Evolutionary conservation across 345 rosid genomes (phyloP), one percentile per base, ranked within the genome.

Genomic region (Linum trigynum): DNA sequence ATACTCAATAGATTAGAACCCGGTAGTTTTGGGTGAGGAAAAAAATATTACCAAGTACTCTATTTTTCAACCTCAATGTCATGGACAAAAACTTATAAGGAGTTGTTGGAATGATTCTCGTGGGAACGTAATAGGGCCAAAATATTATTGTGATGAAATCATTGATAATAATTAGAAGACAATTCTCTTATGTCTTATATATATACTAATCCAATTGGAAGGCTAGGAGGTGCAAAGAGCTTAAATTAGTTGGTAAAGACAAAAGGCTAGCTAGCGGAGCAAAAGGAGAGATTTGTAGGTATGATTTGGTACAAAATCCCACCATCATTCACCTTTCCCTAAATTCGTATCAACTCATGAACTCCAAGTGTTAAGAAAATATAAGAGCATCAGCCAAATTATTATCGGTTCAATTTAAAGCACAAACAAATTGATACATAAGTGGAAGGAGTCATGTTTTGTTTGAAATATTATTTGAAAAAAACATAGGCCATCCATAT

Each of bases 271-370:
- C 14, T 51, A 72, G 32, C 32, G 32, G 83, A 77, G 81, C 65
- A 70, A 82, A 82, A 74, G 63, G 75, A 63, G 81, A 80, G 84
- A 84, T 80, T 14, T 73, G 84, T 72, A 74, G 45, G 40, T 45
- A 68, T 48, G 80, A 84, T 79, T 69, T 16, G 79, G 67, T 70
- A 65, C 61, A 83, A 76, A 77, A 77, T 84, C 79, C 71, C 71
- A 63, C 38, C 38, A 67, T 66, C 66, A 65, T 39, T 63, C 63
- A 32, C 67, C 38, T 62, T 38, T 55, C 70, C 65, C 39, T 48
- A 58, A 67, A 57, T 57, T 61, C 43, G 53, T 72, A 75, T 77
- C 65, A 65, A 23, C 32, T 23, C 32, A 23, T 23, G 32, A 23
- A 23, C 32, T 23, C 32, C 32, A 23, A 23, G 32, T 23, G 32